These are phyloP conservation scores for Globisporangium paroecandrum DNA, from an alignment of 352 stramenopile genomes.

Conservation along the genomic window DNA sequence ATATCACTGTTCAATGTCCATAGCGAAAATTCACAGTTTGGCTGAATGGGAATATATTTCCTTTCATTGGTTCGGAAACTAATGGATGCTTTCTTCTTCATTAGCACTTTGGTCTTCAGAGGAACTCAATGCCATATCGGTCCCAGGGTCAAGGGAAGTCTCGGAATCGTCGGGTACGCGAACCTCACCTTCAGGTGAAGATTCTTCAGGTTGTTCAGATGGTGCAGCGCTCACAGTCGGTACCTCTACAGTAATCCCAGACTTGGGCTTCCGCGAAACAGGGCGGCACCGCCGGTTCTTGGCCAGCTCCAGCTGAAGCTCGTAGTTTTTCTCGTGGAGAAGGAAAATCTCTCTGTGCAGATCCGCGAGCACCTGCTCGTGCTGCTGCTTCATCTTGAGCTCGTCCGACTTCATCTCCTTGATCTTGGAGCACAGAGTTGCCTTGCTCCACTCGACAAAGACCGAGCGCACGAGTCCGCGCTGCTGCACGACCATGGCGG, in stretches of 20 bases:
- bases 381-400: constrained; percentile 20
- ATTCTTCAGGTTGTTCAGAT: not conserved
- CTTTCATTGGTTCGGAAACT: not conserved
- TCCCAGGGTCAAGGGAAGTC: not conserved
- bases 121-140: not conserved
- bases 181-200: not conserved
- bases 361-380: constrained; percentile 31
- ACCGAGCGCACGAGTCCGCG: constrained; percentile 40
- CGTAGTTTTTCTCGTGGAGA: constrained; percentile 28
- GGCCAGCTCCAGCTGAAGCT: constrained; percentile 17
- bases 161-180: not conserved
- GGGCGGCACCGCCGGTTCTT: not conserved
- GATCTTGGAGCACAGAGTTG: constrained; percentile 20
- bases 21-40: not conserved
- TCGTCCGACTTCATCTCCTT: constrained; percentile 27
- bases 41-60: constrained; percentile 6
- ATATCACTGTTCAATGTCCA: not conserved
- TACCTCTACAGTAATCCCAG: not conserved
- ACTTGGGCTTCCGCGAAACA: constrained; percentile 6
- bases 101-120: not conserved
- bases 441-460: constrained; percentile 55
- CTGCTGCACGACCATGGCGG: constrained; percentile 48
- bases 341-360: constrained; percentile 41
- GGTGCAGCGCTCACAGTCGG: not conserved
- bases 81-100: not conserved